These are phyloP conservation scores for Alternaria novae-zelandiae DNA, from an alignment of 2,329 filamentous ascomycete species.

Conservation along the genomic window DNA sequence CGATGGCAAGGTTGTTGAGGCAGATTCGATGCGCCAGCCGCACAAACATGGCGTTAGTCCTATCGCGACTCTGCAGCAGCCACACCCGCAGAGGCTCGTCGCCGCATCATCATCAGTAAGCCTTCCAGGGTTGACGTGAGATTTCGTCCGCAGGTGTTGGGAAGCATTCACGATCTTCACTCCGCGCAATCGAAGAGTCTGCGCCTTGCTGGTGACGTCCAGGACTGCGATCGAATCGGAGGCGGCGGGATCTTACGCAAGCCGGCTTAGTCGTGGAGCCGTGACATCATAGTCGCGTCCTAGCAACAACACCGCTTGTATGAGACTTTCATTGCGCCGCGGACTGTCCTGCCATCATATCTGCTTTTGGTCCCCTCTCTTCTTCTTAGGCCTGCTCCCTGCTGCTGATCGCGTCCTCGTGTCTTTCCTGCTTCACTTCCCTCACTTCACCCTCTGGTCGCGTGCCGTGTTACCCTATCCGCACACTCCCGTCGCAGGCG, in stretches of 20 bases:
- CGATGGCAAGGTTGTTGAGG: neutral
- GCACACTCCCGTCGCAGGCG: constrained; percentile 6
- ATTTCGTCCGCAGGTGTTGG: neutral
- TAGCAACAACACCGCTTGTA: constrained; percentile 9
- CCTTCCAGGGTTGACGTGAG: neutral
- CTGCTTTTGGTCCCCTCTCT: constrained; percentile 4
- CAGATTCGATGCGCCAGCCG: neutral
- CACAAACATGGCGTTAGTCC: constrained; percentile 1
- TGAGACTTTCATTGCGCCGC: constrained; percentile 10
- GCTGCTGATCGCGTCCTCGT: constrained; percentile 1
- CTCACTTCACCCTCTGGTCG: constrained; percentile 2
- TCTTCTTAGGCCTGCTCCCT: constrained; percentile 3
- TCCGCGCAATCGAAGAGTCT: constrained; percentile 2
- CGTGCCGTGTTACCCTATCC: constrained; percentile 4
- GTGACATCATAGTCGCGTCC: constrained; percentile 20
- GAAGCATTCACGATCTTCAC: neutral
- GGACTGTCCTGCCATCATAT: neutral
- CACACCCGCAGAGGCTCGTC: constrained; percentile 1
- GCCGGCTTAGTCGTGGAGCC: constrained; percentile 5
- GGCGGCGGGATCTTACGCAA: constrained; percentile 14
- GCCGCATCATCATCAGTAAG: constrained; percentile 1
- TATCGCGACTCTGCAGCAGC: constrained; percentile 2
- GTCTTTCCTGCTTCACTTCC: neutral
- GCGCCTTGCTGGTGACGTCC: constrained; percentile 14
- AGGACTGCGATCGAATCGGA: constrained; percentile 4